Evolutionary conservation across 805 yeast species (phyloP), one percentile per base, ranked within the genome.

Genomic region (Saccharomyces mikatae): DNA sequence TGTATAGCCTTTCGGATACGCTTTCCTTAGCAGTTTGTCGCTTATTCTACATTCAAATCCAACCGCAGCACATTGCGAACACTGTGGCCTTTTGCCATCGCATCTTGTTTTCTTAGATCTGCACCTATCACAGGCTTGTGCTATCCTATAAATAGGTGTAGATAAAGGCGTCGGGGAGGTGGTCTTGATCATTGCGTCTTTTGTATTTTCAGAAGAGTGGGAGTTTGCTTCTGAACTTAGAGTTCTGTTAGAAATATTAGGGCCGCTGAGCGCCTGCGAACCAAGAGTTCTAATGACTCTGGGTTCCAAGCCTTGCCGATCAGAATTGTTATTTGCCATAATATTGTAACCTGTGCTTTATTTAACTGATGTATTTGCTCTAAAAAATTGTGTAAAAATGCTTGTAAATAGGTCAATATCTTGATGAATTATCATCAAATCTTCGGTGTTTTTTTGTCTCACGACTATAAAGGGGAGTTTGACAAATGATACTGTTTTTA

Each of bases 1-100:
- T 0, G 97, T 90, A 63, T 90, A 90, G 0, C 97, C 97, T 66
- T 95, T 78, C 0, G 97, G 97, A 63, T 85, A 90, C 0, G 96
- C 92, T 58, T 91, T 76, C 55, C 97, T 77, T 0, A 91, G 80
- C n/a, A 90, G 74, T 61, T 86, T 85, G 66, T 90, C 96, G 17
- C 91, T 83, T n/a, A 89, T 86, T 54, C 85, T 85, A 69, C 97
- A 90, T 58, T 88, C 92, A 55, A 90, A 79, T 2, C 96, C 97
- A 3, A 88, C 94, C 6, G 83, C 78, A 11, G 82, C 83, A 74
- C 97, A 90, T 56, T 87, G 86, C 0, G 92, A 80, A 67, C 97
- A 90, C 60, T 80, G 82, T 3, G 86, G 86, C 55, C 81, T 78
- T 26, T 51, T 50, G 2, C 91, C 92, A 62, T 85, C 87, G 69